Evolutionary conservation across 495 filamentous ascomycete species (phyloP).

Genomic region (Neurospora sp.): DNA sequence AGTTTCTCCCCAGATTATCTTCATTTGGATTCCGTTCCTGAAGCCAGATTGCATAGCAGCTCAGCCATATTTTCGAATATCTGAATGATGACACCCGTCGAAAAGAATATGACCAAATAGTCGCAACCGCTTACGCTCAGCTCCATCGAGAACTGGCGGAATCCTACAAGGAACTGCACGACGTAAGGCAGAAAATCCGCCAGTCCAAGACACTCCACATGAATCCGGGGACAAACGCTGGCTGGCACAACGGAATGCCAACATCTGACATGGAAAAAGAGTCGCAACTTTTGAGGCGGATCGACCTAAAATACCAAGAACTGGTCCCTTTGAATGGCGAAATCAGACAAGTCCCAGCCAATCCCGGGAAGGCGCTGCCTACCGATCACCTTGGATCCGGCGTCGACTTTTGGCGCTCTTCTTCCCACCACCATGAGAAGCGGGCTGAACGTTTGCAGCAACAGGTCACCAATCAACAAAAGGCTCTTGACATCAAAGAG

Average conservation of each 20-base stretch:
- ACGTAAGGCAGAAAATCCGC: background rate
- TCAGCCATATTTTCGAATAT: background rate
- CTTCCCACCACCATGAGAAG: background rate
- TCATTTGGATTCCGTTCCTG: background rate
- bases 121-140: background rate
- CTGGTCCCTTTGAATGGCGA: background rate
- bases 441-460: background rate
- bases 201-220: background rate
- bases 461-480: background rate
- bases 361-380: background rate
- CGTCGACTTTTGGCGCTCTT: background rate
- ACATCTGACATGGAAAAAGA: background rate
- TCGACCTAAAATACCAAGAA: background rate
- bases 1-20: background rate
- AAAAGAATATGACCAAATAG: background rate
- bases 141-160: background rate
- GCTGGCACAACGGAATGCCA: background rate
- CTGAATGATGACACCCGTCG: background rate
- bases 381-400: background rate
- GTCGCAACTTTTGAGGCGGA: background rate
- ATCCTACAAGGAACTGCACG: background rate
- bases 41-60: background rate
- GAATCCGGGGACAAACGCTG: background rate
- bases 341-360: background rate
- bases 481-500: background rate